phyloP scores from a whole-genome alignment of 768 basidiomycete genomes.

The Tulasnella sp. region DNA sequence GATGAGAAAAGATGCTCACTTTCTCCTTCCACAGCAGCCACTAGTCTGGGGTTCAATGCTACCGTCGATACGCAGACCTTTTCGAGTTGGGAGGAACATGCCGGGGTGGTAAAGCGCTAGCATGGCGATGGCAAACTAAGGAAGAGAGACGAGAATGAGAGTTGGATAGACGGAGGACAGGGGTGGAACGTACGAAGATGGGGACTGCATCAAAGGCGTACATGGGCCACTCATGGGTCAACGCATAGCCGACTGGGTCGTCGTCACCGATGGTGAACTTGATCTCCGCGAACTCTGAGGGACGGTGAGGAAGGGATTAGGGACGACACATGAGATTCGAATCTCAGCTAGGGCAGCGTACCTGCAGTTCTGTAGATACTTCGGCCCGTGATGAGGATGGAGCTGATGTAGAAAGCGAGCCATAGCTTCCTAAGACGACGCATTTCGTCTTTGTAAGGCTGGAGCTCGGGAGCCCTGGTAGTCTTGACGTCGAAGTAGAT shows the following conservation, averaged over 20 bases:
- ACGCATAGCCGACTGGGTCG: slow-evolving; percentile 10
- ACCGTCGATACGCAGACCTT: slow-evolving; percentile 17
- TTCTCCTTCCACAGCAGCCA: too few relatives aligned
- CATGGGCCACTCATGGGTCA: slow-evolving; percentile 17
- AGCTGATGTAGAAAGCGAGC: slow-evolving; percentile 15
- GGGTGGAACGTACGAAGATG: slow-evolving; percentile 9
- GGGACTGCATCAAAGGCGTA: slow-evolving; percentile 17
- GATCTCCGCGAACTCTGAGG: slow-evolving; percentile 15
- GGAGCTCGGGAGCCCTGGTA: neutral
- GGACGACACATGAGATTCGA: too few relatives aligned
- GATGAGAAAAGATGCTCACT: too few relatives aligned
- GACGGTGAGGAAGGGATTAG: neutral
- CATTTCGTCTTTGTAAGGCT: neutral
- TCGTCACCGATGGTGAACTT: slow-evolving; percentile 7
- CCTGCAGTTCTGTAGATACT: slow-evolving; percentile 16
- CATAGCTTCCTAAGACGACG: slow-evolving; percentile 9
- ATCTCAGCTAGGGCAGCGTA: neutral
- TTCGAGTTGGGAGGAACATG: slow-evolving; percentile 11
- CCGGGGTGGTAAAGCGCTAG: slow-evolving; percentile 10
- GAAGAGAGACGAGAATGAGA: neutral
- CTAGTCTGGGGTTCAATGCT: too few relatives aligned
- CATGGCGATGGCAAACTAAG: neutral
- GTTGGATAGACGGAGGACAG: neutral
- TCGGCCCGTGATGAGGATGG: slow-evolving; percentile 6
- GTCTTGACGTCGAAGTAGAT: slow-evolving; percentile 3